Percentiles rank a stretch among this genome's conserved stretches.
phyloP scores from a whole-genome alignment of 2,329 filamentous ascomycete species.

The Geoglossum cookeanum region DNA sequence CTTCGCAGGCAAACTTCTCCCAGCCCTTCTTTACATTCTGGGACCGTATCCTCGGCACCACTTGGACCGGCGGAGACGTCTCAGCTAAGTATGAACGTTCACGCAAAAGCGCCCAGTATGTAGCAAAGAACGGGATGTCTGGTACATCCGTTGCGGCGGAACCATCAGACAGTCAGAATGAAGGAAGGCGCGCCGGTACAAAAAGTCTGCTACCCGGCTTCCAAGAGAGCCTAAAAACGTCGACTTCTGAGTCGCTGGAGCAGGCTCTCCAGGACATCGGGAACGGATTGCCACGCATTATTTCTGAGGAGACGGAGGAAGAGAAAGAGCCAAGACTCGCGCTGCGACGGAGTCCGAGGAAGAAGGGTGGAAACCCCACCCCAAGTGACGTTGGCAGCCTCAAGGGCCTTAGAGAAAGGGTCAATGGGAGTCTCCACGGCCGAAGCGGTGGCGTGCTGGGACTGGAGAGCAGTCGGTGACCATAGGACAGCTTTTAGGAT shows the following conservation, averaged over 20 bases:
- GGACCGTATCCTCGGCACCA: slow-evolving; percentile 67
- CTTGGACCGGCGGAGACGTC: slow-evolving; percentile 54
- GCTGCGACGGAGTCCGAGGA: slow-evolving; percentile 12
- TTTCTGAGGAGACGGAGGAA: slow-evolving; percentile 23
- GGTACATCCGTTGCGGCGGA: slow-evolving; percentile 13
- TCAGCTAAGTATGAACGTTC: slow-evolving; percentile 37
- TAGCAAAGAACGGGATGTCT: slow-evolving; percentile 30
- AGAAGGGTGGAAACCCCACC: slow-evolving; percentile 14
- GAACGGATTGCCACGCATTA: slow-evolving; percentile 18
- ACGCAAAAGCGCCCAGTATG: slow-evolving; percentile 35
- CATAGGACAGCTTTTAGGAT: not conserved
- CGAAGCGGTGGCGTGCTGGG: slow-evolving; percentile 13
- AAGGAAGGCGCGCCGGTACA: slow-evolving; percentile 11
- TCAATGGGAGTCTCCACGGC: slow-evolving; percentile 13
- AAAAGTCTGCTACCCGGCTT: not conserved
- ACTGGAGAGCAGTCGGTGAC: slow-evolving; percentile 11
- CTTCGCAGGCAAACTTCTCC: slow-evolving; percentile 50
- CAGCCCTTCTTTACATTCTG: slow-evolving; percentile 94
- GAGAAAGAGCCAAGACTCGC: slow-evolving; percentile 17
- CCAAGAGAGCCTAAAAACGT: slow-evolving; percentile 6
- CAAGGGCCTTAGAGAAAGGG: slow-evolving; percentile 15
- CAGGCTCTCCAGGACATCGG: slow-evolving; percentile 21
- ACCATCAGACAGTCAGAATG: slow-evolving; percentile 12
- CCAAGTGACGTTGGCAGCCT: slow-evolving; percentile 12
- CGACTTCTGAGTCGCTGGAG: slow-evolving; percentile 19